phyloP scores from a whole-genome alignment of 169 alveolate genomes.

The Plasmodium yoelii region DNA sequence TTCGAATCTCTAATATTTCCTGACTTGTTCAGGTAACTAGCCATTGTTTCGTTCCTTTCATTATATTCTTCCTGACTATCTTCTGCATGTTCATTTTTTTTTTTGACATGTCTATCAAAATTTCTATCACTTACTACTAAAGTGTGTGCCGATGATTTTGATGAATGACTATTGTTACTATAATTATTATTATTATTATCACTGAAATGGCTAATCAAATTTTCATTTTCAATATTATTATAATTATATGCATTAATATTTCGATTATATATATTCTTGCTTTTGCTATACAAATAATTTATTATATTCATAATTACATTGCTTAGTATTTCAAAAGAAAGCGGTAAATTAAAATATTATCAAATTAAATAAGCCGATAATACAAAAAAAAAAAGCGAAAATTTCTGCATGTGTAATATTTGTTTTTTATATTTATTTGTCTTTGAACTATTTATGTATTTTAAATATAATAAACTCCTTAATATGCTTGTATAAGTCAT shows the following conservation, averaged over 20 bases:
- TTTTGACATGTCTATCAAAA: not conserved
- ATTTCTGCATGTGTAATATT: too few relatives aligned
- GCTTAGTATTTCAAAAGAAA: not conserved
- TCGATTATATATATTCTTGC: constrained; percentile 67
- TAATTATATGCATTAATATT: constrained; percentile 47
- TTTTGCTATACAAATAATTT: constrained; percentile 61
- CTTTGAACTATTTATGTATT: too few relatives aligned
- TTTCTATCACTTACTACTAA: constrained; percentile 11
- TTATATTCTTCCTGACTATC: not conserved
- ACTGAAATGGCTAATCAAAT: constrained; percentile 44
- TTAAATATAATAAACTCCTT: too few relatives aligned
- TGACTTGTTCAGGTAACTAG: constrained; percentile 13
- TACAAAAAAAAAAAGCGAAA: too few relatives aligned
- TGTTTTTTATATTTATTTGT: too few relatives aligned
- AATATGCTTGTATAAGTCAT: too few relatives aligned
- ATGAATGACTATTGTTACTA: constrained; percentile 28
- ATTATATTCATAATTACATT: constrained; percentile 76
- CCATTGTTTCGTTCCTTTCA: not conserved
- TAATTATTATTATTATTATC: constrained; percentile 22
- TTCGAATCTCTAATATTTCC: not conserved
- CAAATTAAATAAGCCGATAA: too few relatives aligned
- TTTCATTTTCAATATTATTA: constrained; percentile 70
- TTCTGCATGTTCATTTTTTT: not conserved
- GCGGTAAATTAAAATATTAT: not conserved
- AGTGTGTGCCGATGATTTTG: constrained; percentile 26